phyloP scores from a whole-genome alignment of 164 flowering plant genomes.

The Vitis vinifera region DNA sequence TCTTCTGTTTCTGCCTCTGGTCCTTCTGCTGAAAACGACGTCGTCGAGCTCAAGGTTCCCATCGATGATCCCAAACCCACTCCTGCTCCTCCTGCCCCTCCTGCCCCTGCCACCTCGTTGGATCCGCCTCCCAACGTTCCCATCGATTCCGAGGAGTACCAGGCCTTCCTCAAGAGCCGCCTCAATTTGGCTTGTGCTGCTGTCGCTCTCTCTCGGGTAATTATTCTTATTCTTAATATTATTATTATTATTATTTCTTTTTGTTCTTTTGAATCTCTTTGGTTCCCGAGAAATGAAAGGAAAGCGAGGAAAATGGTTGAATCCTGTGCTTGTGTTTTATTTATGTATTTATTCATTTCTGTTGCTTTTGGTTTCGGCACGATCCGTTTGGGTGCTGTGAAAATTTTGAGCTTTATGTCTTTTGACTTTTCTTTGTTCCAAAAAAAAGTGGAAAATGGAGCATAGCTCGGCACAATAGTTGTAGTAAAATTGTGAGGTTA shows the following conservation, averaged over 20 bases:
- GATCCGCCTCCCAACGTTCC: constrained; percentile 29
- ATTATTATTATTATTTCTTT: too few species aligned
- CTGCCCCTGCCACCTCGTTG: neutral
- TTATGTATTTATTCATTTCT: too few species aligned
- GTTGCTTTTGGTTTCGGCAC: too few species aligned
- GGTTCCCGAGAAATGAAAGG: neutral
- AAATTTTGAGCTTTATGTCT: too few species aligned
- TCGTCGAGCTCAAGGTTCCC: constrained; percentile 31
- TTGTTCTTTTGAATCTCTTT: neutral
- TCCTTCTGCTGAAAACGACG: constrained; percentile 14
- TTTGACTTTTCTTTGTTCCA: too few species aligned
- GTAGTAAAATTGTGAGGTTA: too few species aligned
- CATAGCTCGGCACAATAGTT: too few species aligned
- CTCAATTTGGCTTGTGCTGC: constrained; percentile 94
- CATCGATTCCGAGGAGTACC: constrained; percentile 70
- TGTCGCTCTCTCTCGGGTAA: constrained; percentile 75
- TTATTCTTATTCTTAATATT: neutral
- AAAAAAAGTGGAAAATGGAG: too few species aligned
- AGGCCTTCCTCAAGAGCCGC: constrained; percentile 64
- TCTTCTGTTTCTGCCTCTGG: neutral
- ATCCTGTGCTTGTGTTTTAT: neutral
- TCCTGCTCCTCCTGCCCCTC: neutral
- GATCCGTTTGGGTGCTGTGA: too few species aligned
- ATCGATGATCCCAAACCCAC: neutral
- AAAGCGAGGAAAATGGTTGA: neutral